Evolutionary conservation across 2,329 filamentous ascomycete species (phyloP).

Genomic region (Monosporascus cannonballus): DNA sequence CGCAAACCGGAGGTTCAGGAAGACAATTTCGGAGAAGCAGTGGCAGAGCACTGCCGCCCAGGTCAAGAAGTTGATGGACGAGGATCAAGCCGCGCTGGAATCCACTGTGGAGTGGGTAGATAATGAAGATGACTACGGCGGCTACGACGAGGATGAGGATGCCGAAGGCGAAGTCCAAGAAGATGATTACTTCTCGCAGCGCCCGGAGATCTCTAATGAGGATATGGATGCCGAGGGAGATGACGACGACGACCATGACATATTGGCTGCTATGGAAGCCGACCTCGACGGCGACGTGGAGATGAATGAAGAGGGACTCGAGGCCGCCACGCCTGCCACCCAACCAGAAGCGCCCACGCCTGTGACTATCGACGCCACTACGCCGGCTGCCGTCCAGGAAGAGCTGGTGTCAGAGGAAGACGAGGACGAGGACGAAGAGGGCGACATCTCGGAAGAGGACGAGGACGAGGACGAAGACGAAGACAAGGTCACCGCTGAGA

Average conservation of each 20-base stretch:
- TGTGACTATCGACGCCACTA: constrained; percentile 35
- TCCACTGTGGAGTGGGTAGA: constrained; percentile 62
- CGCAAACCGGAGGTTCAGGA: constrained; percentile 74
- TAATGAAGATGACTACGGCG: constrained; percentile 33
- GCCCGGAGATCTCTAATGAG: constrained; percentile 49
- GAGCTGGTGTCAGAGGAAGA: constrained; percentile 40
- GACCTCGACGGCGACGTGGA: constrained; percentile 28
- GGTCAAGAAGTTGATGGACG: constrained; percentile 66
- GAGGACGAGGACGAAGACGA: constrained; percentile 48
- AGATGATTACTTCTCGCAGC: constrained; percentile 39
- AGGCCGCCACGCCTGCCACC: constrained; percentile 36
- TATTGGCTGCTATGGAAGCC: constrained; percentile 26
- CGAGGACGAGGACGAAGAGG: constrained; percentile 37
- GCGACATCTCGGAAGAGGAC: constrained; percentile 41
- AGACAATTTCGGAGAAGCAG: constrained; percentile 73
- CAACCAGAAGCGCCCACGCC: constrained; percentile 40
- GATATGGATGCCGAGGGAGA: constrained; percentile 46
- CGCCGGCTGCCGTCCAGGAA: constrained; percentile 36
- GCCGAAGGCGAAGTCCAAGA: constrained; percentile 48
- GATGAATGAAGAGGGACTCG: constrained; percentile 19
- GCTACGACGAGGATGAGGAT: constrained; percentile 37
- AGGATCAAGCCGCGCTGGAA: constrained; percentile 57
- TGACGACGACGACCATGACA: constrained; percentile 32
- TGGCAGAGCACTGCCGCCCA: constrained; percentile 80
- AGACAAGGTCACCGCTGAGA: constrained; percentile 45